Conservation (phyloP, 352 stramenopile species). For the Phytophthora ohioensis region DNA sequence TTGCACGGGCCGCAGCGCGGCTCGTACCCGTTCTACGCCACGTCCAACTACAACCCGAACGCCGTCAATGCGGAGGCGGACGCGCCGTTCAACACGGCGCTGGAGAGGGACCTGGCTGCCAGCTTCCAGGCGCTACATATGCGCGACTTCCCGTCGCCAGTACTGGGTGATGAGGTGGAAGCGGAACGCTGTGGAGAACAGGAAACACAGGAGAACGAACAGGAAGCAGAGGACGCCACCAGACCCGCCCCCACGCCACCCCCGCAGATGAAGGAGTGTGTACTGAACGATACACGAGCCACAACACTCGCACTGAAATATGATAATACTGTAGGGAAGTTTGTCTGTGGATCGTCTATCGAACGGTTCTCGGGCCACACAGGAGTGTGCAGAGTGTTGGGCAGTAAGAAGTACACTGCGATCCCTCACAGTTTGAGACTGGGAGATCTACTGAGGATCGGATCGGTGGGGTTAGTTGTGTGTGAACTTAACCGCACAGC, state of each 20-base stretch:
- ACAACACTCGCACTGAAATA: conserved; percentile 85
- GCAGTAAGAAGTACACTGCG: conserved; percentile 87
- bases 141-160: conserved; percentile 51
- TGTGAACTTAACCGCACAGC: conserved; percentile 88
- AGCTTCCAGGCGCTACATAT: conserved; percentile 69
- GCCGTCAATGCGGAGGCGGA: conserved; percentile 20
- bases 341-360: conserved; percentile 87
- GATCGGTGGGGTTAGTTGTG: conserved; percentile 93
- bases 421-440: conserved; percentile 80
- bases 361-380: conserved; percentile 93
- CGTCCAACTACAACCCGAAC: conserved; percentile 13
- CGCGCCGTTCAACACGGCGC: conserved; percentile 34
- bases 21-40: conserved; percentile 46
- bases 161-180: conserved; percentile 20
- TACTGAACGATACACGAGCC: conserved; percentile 84
- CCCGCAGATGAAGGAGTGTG: conserved; percentile 81
- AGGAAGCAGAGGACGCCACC: conserved; percentile 15
- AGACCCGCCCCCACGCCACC: background rate
- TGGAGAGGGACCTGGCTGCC: conserved; percentile 55
- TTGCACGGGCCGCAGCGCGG: conserved; percentile 78
- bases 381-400: conserved; percentile 90
- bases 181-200: background rate
- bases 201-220: conserved; percentile 14
- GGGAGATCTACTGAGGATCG: conserved; percentile 89
- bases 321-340: conserved; percentile 66